Percentiles rank a stretch among this genome's conserved stretches.
Evolutionary conservation across 495 filamentous ascomycete species (phyloP).

Genomic region (Parathielavia hyrcaniae): DNA sequence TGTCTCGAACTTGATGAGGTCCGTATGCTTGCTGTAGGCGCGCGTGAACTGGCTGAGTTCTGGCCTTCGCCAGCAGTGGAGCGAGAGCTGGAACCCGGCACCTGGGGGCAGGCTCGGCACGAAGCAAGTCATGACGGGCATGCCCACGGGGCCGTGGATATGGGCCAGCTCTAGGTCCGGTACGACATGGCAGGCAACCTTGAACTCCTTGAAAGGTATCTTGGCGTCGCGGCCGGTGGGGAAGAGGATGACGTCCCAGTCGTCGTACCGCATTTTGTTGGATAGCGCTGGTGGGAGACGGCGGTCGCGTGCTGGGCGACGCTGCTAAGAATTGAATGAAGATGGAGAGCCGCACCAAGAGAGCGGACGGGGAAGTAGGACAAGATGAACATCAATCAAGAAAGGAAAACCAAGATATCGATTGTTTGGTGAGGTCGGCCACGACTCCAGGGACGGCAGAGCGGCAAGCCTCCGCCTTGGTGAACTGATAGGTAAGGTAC

Average conservation of each 20-base stretch:
- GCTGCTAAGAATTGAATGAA: slow-evolving; percentile 19
- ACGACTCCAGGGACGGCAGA: background rate
- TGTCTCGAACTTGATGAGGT: slow-evolving; percentile 59
- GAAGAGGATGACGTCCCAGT: slow-evolving; percentile 79
- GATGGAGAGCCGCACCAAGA: slow-evolving; percentile 17
- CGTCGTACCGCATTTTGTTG: slow-evolving; percentile 67
- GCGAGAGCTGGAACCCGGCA: slow-evolving; percentile 64
- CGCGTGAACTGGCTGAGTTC: slow-evolving; percentile 55
- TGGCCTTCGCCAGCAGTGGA: slow-evolving; percentile 75
- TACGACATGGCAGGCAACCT: slow-evolving; percentile 70
- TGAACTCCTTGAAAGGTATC: slow-evolving; percentile 79
- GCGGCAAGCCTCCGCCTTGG: slow-evolving; percentile 1
- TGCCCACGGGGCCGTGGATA: slow-evolving; percentile 38
- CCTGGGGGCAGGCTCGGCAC: slow-evolving; percentile 58
- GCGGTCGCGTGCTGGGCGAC: background rate
- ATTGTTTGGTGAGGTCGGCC: background rate
- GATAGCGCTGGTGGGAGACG: background rate
- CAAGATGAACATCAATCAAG: background rate
- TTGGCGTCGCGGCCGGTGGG: slow-evolving; percentile 44
- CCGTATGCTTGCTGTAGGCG: slow-evolving; percentile 54
- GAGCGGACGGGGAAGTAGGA: slow-evolving; percentile 2
- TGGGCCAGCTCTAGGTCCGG: slow-evolving; percentile 52
- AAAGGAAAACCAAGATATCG: slow-evolving; percentile 14
- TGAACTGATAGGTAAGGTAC: too few relatives aligned
- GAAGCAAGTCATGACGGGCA: slow-evolving; percentile 73